Conservation (phyloP, 1,284 basidiomycete species). For the Bondarzewia mesenterica region DNA sequence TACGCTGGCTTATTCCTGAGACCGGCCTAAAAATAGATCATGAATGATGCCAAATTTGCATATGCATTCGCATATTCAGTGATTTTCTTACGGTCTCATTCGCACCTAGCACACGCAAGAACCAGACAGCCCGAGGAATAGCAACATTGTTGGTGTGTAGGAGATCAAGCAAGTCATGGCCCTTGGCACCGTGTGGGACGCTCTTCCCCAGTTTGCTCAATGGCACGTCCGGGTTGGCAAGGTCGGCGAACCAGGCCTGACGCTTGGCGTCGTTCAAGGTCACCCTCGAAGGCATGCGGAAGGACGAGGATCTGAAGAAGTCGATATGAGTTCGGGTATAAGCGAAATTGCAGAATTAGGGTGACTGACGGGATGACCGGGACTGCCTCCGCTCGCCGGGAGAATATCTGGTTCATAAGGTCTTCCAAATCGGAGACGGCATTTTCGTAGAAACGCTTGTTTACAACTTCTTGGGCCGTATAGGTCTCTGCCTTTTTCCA, state of each 20-base stretch:
- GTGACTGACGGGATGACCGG: slow-evolving; percentile 54
- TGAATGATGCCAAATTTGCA: neutral
- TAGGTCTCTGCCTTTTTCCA: slow-evolving; percentile 52
- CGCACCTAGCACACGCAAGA: slow-evolving; percentile 89
- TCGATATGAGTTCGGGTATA: neutral
- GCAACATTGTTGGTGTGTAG: slow-evolving; percentile 79
- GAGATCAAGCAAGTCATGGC: slow-evolving; percentile 85
- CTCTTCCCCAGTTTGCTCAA: slow-evolving; percentile 82
- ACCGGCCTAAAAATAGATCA: slow-evolving; percentile 42
- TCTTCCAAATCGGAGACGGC: slow-evolving; percentile 67
- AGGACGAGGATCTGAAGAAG: slow-evolving; percentile 54
- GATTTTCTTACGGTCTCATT: slow-evolving; percentile 77
- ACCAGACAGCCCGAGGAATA: slow-evolving; percentile 89
- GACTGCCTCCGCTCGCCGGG: slow-evolving; percentile 47
- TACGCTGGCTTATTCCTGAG: slow-evolving; percentile 65
- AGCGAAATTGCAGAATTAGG: neutral
- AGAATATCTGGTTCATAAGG: slow-evolving; percentile 75
- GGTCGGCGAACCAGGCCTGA: slow-evolving; percentile 84
- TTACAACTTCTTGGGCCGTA: slow-evolving; percentile 48
- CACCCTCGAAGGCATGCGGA: slow-evolving; percentile 81
- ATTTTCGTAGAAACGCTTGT: slow-evolving; percentile 39
- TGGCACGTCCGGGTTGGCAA: slow-evolving; percentile 85
- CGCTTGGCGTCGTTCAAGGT: slow-evolving; percentile 88
- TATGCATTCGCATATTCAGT: neutral
- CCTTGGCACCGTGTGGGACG: slow-evolving; percentile 91